Evolutionary conservation across 148 eudicot genomes (phyloP).

Genomic region (Hydrangea macrophylla): DNA sequence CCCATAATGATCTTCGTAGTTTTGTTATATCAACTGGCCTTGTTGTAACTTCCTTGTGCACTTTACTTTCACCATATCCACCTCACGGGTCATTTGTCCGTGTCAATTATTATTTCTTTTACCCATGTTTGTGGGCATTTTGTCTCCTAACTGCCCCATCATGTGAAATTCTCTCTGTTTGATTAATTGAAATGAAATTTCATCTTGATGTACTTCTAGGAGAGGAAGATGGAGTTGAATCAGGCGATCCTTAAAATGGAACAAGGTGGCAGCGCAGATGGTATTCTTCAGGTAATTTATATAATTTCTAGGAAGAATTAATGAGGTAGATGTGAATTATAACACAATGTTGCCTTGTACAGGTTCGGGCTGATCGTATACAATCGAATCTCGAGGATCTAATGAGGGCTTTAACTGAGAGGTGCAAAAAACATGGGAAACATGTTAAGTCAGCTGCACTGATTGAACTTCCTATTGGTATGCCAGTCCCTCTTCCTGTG

Average conservation of each 20-base stretch:
- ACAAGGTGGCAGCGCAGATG: conserved; percentile 99
- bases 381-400: conserved; percentile 95
- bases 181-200: conserved; percentile 13
- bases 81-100: background rate
- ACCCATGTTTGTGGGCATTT: background rate
- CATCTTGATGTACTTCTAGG: conserved; percentile 37
- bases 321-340: background rate
- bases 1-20: too few relatives aligned
- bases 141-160: background rate
- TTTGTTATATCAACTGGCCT: too few relatives aligned
- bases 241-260: conserved; percentile 92
- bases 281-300: conserved; percentile 88
- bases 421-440: conserved; percentile 78
- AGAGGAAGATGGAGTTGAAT: conserved; percentile 77
- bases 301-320: conserved; percentile 10
- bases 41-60: background rate
- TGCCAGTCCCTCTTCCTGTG: background rate
- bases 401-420: conserved; percentile 76
- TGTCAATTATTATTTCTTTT: background rate
- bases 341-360: background rate
- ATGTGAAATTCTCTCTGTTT: background rate
- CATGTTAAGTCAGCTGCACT: conserved; percentile 74
- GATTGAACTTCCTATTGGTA: conserved; percentile 85
- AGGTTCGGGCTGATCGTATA: conserved; percentile 98
- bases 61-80: background rate